Conservation (phyloP, 306 rosid species). For the Glycine latifolia region DNA sequence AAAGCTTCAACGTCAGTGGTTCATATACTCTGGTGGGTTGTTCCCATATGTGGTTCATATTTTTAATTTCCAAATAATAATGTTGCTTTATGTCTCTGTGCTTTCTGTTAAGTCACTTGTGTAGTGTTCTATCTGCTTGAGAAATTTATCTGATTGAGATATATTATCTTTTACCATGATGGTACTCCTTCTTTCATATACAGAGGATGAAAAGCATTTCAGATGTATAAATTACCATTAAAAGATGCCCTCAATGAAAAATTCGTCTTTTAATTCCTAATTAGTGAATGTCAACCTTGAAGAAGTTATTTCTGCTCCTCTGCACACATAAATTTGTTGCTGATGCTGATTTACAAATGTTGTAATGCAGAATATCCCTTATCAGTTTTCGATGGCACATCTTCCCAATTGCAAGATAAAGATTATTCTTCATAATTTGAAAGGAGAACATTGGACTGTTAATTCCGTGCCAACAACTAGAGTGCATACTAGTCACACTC, state of each 20-base stretch:
- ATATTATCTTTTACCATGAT: background rate
- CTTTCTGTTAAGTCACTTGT: slow-evolving; percentile 33
- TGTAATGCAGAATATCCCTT: slow-evolving; percentile 82
- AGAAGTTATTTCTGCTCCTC: background rate
- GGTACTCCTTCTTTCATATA: background rate
- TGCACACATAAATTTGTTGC: background rate
- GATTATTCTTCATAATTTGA: slow-evolving; percentile 80
- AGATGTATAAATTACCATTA: slow-evolving; percentile 39
- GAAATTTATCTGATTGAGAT: background rate
- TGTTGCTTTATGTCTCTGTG: slow-evolving; percentile 15
- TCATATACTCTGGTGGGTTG: slow-evolving; percentile 88
- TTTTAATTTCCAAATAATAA: slow-evolving; percentile 31
- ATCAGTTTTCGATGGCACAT: slow-evolving; percentile 84
- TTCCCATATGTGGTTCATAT: slow-evolving; percentile 39
- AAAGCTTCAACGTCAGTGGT: slow-evolving; percentile 88
- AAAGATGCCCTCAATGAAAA: slow-evolving; percentile 1
- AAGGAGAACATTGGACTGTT: slow-evolving; percentile 91
- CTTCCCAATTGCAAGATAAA: slow-evolving; percentile 87
- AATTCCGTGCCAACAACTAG: slow-evolving; percentile 91
- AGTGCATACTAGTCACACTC: slow-evolving; percentile 91
- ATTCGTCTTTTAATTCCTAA: slow-evolving; percentile 10
- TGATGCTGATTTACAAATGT: slow-evolving; percentile 38
- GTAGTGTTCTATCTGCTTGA: slow-evolving; percentile 1
- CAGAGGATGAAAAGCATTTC: slow-evolving; percentile 26
- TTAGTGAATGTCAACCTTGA: slow-evolving; percentile 25